Evolutionary conservation across 768 basidiomycete species (phyloP).

Genomic region (Pleurotus salmoneostramineus): DNA sequence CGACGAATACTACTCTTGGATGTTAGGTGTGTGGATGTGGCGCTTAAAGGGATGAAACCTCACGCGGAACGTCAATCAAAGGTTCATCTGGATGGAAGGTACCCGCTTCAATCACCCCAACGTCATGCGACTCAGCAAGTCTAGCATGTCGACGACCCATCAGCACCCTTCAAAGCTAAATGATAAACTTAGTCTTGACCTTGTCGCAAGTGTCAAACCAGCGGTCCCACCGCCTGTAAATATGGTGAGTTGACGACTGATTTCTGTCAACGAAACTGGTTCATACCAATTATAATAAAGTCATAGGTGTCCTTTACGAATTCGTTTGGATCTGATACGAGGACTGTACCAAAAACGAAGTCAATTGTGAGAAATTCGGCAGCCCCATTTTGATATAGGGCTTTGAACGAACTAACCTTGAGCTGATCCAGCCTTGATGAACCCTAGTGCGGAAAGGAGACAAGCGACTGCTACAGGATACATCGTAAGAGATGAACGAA

Average conservation of each 20-base stretch:
- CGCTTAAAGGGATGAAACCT: neutral
- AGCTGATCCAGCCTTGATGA: neutral
- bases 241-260: neutral
- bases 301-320: neutral
- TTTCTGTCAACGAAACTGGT: neutral
- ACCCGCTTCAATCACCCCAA: conserved; percentile 20
- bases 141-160: neutral
- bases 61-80: conserved; percentile 15
- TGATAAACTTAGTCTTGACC: neutral
- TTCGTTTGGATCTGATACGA: neutral
- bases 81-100: conserved; percentile 12
- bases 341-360: neutral
- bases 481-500: no score
- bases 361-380: neutral
- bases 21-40: neutral
- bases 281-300: neutral
- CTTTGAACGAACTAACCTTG: neutral
- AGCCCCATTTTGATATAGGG: no score
- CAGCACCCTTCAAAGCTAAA: neutral
- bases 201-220: conserved; percentile 14
- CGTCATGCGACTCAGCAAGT: conserved; percentile 8
- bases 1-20: neutral
- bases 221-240: conserved; percentile 15
- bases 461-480: no score
- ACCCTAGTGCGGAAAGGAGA: no score